Base-by-base conservation (phyloP, 2,329 filamentous ascomycete genomes). In the Aureobasidium sp. region DNA sequence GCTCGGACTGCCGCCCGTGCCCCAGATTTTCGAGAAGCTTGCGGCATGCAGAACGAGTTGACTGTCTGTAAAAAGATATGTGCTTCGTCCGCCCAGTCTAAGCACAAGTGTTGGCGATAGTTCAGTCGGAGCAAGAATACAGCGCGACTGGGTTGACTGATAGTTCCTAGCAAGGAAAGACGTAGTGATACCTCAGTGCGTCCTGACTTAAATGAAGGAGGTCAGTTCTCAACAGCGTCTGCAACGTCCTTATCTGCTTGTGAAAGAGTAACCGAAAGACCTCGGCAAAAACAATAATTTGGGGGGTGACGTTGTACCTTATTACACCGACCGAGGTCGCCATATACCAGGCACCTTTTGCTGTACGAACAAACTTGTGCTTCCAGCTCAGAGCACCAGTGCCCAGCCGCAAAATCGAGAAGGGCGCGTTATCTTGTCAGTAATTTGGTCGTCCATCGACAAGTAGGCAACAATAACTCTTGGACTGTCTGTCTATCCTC, bases 251-350 rank as follows among this genome's bases (percentile, higher is more conserved):
- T 27, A n/a, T 39, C 50, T 27, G 50, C 34, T 34, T 53, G 51
- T 55, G 53, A 36, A 46, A 46, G 41, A 46, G 53, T 57, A 57
- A 23, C 53, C 53, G 53, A 57, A 46, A 15, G 27, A 57, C 53
- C 53, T 57, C 53, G 53, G 53, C 53, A 57, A 36, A 55, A 44
- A 36, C 53, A 44, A 46, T 34, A 27, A 46, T 57, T 57, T 57
- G 53, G 53, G 26, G 52, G 53, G 41, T 57, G 39, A 57, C 44
- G 27, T 32, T 13, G 12, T 17, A 20, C 20, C 20, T 46, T 57
- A 36, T 46, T 3, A 42, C 51, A 37, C 51, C 51, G 51, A 42
- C 51, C 51, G 51, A 55, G 51, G 23, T 55, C 37, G 51, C 51
- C 51, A 55, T 55, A 42, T 42, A 41, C 15, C 44, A 47, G 7